Conservation (phyloP, 164 flowering plant genomes). For the Platanus orientalis region DNA sequence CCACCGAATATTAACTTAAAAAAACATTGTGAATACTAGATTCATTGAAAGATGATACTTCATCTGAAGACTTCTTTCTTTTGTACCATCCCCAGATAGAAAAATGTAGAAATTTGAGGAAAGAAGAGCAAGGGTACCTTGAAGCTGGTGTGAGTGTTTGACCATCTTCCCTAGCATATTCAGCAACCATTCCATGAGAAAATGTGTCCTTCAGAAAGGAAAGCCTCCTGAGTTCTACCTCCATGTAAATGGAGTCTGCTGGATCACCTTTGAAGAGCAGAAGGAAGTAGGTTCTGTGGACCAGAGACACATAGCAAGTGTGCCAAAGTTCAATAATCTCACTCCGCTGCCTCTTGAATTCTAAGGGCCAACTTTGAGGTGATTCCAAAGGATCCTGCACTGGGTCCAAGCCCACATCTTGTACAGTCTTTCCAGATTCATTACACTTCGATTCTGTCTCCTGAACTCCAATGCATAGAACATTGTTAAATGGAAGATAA, state of each 20-base stretch:
- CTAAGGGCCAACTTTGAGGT: constrained; percentile 38
- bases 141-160: constrained; percentile 35
- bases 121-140: constrained; percentile 44
- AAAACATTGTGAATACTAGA: no score
- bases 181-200: constrained; percentile 24
- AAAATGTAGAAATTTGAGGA: neutral
- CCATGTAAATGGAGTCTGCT: constrained; percentile 72
- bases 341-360: constrained; percentile 49
- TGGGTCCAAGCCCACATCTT: constrained; percentile 58
- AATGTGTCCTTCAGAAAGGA: constrained; percentile 57
- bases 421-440: constrained; percentile 29
- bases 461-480: constrained; percentile 19
- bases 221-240: constrained; percentile 82
- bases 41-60: no score
- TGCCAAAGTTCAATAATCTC: constrained; percentile 83
- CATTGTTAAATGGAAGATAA: neutral
- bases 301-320: constrained; percentile 64
- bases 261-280: constrained; percentile 88
- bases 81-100: neutral
- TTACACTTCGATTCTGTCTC: constrained; percentile 23
- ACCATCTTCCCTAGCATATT: constrained; percentile 24
- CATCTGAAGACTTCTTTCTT: no score
- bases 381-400: constrained; percentile 34
- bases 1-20: no score
- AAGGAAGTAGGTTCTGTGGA: constrained; percentile 82